Evolutionary conservation across 371 early-diverging fungal genomes (phyloP).

Genomic region (Zychaea mexicana): DNA sequence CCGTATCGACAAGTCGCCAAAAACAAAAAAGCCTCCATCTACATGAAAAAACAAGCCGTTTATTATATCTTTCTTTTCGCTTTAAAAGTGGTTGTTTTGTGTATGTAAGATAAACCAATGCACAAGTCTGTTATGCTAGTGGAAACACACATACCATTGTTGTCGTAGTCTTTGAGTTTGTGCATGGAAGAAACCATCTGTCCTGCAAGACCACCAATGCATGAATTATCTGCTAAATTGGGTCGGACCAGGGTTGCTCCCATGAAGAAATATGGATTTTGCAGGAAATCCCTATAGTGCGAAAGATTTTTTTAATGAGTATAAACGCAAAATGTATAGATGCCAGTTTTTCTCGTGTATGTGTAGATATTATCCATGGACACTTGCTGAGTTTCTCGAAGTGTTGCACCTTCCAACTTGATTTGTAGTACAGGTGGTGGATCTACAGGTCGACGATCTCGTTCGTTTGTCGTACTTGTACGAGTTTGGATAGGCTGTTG

Average conservation of each 20-base stretch:
- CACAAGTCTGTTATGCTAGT: too few relatives aligned
- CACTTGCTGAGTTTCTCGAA: slow-evolving; percentile 17
- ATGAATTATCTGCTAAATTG: slow-evolving; percentile 30
- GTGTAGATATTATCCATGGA: neutral
- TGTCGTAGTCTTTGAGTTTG: slow-evolving; percentile 44
- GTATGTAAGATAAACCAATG: too few relatives aligned
- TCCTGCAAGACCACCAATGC: slow-evolving; percentile 37
- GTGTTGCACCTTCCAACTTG: slow-evolving; percentile 10
- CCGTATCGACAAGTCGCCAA: slow-evolving; percentile 90
- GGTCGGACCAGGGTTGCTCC: slow-evolving; percentile 42
- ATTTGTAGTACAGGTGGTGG: slow-evolving; percentile 29
- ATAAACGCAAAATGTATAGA: neutral
- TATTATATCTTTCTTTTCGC: too few relatives aligned
- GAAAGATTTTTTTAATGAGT: neutral
- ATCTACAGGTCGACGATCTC: slow-evolving; percentile 25
- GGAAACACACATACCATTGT: slow-evolving; percentile 29
- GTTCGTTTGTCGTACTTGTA: slow-evolving; percentile 20
- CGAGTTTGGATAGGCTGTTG: slow-evolving; percentile 29
- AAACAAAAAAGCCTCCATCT: slow-evolving; percentile 94
- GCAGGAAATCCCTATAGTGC: slow-evolving; percentile 60
- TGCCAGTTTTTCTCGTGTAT: too few relatives aligned
- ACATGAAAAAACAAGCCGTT: too few relatives aligned
- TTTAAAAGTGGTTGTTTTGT: too few relatives aligned
- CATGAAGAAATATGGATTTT: slow-evolving; percentile 48
- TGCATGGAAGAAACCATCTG: slow-evolving; percentile 50